Conservation (phyloP, 202 grass and related monocot genomes). For the Cymbopogon flexuosus region DNA sequence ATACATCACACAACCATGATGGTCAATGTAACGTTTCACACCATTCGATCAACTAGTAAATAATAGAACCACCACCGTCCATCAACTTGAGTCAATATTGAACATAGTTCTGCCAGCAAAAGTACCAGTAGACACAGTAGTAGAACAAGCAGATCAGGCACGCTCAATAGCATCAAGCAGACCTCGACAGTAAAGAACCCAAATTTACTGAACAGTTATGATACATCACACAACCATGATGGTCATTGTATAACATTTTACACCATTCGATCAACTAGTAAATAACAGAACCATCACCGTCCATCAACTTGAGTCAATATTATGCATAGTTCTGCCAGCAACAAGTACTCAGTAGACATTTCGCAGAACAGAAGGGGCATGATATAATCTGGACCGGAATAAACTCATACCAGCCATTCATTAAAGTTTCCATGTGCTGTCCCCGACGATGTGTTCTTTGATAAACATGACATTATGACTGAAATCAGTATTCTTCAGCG, state of each 20-base stretch:
- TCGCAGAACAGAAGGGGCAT: not conserved
- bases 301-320: slow-evolving; percentile 17
- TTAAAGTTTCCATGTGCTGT: slow-evolving; percentile 13
- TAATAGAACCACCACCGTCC: slow-evolving; percentile 26
- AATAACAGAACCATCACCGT: slow-evolving; percentile 30
- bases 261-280: slow-evolving; percentile 18
- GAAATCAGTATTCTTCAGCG: slow-evolving; percentile 65
- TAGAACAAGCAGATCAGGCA: not conserved
- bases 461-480: slow-evolving; percentile 14
- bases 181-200: not conserved
- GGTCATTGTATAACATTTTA: slow-evolving; percentile 7
- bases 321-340: slow-evolving; percentile 22
- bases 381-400: slow-evolving; percentile 19
- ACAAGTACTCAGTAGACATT: slow-evolving; percentile 14
- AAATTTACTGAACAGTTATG: slow-evolving; percentile 3
- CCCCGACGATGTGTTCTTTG: not conserved
- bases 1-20: slow-evolving; percentile 27
- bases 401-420: not conserved
- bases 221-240: slow-evolving; percentile 27
- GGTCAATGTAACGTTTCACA: slow-evolving; percentile 18
- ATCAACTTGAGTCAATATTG: slow-evolving; percentile 20
- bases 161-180: not conserved
- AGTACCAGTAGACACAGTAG: not conserved
- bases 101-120: slow-evolving; percentile 17
- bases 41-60: slow-evolving; percentile 18